Base-by-base conservation (phyloP, 2,329 filamentous ascomycete genomes). In the Cytospora piceae region DNA sequence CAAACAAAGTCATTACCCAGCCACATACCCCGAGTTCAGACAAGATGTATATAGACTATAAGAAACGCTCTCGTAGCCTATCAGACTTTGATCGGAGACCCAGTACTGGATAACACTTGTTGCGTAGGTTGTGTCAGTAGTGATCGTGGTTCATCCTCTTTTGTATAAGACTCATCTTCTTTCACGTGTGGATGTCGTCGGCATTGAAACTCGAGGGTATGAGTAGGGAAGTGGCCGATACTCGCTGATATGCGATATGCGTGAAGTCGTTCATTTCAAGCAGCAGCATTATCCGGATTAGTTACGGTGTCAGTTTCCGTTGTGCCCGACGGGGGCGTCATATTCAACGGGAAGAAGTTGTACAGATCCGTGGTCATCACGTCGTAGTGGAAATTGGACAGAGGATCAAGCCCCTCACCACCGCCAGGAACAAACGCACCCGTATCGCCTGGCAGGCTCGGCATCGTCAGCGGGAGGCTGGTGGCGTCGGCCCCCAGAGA, bases 311-410 rank as follows among this genome's bases (percentile, higher is more conserved):
- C 53, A 7, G 42, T 51, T 14, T 46, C 34, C 5, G 57, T 27
- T 20, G 49, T 54, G 11, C 52, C 62, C 24, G 63, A 63, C 9
- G 68, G 69, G n/a, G 68, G 68, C 52, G 67, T 67, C 57, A 70
- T 63, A n/a, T 67, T 64, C 22, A 68, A n/a, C 15, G 67, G 67
- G 58, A 72, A 74, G 64, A 74, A 74, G 39, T 71, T 73, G 61
- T 70, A 71, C 46, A 74, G 39, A 37, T 74, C 73, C 9, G 73
- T 74, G 3, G 73, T 74, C 27, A 74, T 52, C 2, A 74, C 71
- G 29, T 74, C 73, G 61, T 72, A 68, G 53, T 68, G 63, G 56
- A 66, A 68, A 27, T 63, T 31, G 34, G 60, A 39, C 32, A 68
- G 56, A n/a, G 63, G 66, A 20, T 68, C 66, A 1, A 68, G 53